Percentiles rank a stretch among this genome's conserved stretches.
Evolutionary conservation across 768 basidiomycete species (phyloP).

Genomic region (Phaffia australis): DNA sequence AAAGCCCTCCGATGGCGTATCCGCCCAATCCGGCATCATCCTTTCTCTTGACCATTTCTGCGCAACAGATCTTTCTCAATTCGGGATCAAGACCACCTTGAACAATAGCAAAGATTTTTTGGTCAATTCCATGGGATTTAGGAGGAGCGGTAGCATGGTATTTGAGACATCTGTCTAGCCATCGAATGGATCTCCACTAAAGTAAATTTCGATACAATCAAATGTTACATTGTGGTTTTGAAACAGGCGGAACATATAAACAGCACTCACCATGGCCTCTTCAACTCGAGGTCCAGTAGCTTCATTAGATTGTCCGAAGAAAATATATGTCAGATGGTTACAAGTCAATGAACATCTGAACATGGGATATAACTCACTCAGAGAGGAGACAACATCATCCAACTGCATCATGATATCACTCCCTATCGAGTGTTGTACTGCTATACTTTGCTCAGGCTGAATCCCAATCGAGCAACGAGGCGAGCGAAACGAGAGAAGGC

Average conservation of each 20-base stretch:
- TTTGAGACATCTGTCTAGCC: constrained; percentile 79
- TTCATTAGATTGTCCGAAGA: too few relatives aligned
- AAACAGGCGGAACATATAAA: not conserved
- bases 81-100: constrained; percentile 69
- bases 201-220: not conserved
- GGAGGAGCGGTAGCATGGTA: constrained; percentile 43
- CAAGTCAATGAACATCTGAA: too few relatives aligned
- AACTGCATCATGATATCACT: constrained; percentile 93
- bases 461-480: not conserved
- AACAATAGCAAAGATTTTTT: constrained; percentile 85
- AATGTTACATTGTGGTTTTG: too few relatives aligned
- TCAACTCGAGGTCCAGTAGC: constrained; percentile 64
- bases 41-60: constrained; percentile 68
- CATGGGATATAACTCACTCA: constrained; percentile 38
- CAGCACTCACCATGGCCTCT: constrained; percentile 57
- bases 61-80: constrained; percentile 63
- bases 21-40: constrained; percentile 50
- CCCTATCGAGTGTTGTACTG: constrained; percentile 79
- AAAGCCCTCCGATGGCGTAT: constrained; percentile 80
- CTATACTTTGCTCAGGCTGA: constrained; percentile 82
- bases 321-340: too few relatives aligned
- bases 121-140: constrained; percentile 55
- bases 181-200: constrained; percentile 13
- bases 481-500: not conserved
- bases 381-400: constrained; percentile 78